Evolutionary conservation across 345 rosid species (phyloP).

Genomic region (Microcos paniculata): DNA sequence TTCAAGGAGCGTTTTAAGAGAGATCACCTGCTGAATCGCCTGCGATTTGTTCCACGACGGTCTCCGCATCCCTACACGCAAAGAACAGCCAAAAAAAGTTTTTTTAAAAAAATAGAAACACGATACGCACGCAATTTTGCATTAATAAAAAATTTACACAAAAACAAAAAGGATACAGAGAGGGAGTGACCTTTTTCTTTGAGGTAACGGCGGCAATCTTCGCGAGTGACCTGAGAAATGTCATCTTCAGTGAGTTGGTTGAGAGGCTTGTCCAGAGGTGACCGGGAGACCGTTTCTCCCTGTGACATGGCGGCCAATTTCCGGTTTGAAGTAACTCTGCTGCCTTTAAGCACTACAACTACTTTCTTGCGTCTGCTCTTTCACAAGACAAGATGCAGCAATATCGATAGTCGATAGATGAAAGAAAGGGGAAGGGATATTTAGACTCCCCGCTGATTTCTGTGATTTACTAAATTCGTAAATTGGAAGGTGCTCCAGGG

Average conservation of each 20-base stretch:
- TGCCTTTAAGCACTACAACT: background rate
- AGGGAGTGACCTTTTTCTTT: constrained; percentile 36
- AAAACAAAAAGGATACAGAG: background rate
- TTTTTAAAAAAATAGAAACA: background rate
- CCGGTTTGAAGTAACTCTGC: constrained; percentile 1
- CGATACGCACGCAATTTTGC: background rate
- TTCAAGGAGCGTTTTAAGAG: constrained; percentile 42
- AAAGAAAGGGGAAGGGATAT: background rate
- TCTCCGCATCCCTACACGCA: constrained; percentile 44
- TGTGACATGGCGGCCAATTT: constrained; percentile 26
- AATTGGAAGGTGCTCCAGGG: constrained; percentile 10
- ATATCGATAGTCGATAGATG: constrained; percentile 13
- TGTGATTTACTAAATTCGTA: constrained; percentile 19
- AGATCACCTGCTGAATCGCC: constrained; percentile 57
- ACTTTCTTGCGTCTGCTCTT: background rate
- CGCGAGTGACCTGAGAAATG: constrained; percentile 57
- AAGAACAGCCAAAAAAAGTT: constrained; percentile 6
- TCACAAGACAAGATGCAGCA: background rate
- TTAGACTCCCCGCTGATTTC: constrained; percentile 4
- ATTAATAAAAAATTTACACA: background rate
- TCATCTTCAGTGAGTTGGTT: constrained; percentile 46
- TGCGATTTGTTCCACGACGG: constrained; percentile 65
- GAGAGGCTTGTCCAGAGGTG: constrained; percentile 44
- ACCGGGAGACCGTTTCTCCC: constrained; percentile 32
- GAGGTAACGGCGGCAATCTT: constrained; percentile 56